A percentile compares a stretch with the other conserved stretches of the same genome.
Evolutionary conservation across 768 basidiomycete genomes (phyloP).

Genomic region (Mycena galericulata): DNA sequence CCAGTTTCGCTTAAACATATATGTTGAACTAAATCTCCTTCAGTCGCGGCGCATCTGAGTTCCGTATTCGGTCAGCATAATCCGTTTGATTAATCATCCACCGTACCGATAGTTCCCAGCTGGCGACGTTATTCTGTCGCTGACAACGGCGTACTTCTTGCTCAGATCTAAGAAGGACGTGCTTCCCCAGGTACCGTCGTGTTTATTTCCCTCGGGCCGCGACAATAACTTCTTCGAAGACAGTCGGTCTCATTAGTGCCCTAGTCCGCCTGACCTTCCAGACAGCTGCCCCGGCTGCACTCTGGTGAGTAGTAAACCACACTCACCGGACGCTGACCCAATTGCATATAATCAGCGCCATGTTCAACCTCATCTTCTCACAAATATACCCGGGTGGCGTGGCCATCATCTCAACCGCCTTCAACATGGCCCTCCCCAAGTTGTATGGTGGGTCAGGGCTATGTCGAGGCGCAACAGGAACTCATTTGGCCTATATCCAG

Average conservation of each 20-base stretch:
- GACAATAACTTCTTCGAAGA: no score
- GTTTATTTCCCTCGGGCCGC: no score
- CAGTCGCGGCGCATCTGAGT: slow-evolving; percentile 11
- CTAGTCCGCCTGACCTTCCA: slow-evolving; percentile 48
- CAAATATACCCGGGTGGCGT: slow-evolving; percentile 40
- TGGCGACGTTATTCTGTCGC: slow-evolving; percentile 43
- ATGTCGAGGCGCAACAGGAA: no score
- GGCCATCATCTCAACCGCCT: slow-evolving; percentile 42
- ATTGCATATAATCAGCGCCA: slow-evolving; percentile 37
- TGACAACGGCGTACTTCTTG: slow-evolving; percentile 43
- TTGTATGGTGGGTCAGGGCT: no score
- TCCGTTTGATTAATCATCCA: not conserved
- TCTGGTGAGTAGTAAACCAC: slow-evolving; percentile 38
- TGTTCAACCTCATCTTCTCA: slow-evolving; percentile 49
- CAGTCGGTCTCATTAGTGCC: slow-evolving; percentile 42
- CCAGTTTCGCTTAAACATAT: no score
- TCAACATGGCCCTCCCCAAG: slow-evolving; percentile 46
- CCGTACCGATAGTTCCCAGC: slow-evolving; percentile 25
- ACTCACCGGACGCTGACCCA: not conserved
- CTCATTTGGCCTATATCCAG: no score
- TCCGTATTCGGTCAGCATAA: not conserved
- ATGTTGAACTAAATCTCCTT: not conserved
- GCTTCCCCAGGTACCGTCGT: no score
- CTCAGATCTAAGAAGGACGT: slow-evolving; percentile 42
- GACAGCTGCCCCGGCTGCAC: slow-evolving; percentile 45